Base-by-base conservation (phyloP, 2,329 filamentous ascomycete genomes). In the Grosmannia serpens region DNA sequence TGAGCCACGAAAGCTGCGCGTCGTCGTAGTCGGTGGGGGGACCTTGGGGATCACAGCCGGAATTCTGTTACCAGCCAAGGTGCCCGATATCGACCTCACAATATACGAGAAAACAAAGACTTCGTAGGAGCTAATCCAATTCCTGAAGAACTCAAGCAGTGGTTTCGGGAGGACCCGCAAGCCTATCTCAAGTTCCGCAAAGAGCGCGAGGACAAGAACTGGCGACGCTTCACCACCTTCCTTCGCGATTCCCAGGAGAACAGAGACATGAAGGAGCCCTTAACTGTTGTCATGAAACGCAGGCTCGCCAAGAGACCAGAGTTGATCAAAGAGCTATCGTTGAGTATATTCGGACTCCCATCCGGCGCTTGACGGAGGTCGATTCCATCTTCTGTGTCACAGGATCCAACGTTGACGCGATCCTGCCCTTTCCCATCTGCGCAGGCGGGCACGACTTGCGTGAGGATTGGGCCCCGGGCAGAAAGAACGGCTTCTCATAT, bases 91-190 rank as follows among this genome's bases (percentile, higher is more conserved):
- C 54, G 72, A 87, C 51, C 70, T 90, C 59, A 81, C 76, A 0
- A 83, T 88, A 44, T 82, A 82, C 56, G 85, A 88, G 66, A 88
- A 88, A 88, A 88, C 62, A 66, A 73, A 0, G 83, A 87, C 55
- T 77, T 87, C 66, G 84, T 86, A 72, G 64, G 82, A 33, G 10
- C 31, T 33, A 33, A 10, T 33, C 31, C 22, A 15, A 58, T 60
- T 10, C 29, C 49, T 1, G 58, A 58, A 11, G 53, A 35, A 4
- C 49, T 55, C 15, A n/a, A 33, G 17, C 3, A 33, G 17, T 13
- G 13, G 3, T 60, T 59, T 11, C 17, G 26, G 17, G 13, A 33
- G 4, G 53, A 61, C 41, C 53, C 58, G 1, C 24, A 6, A 1
- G 55, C 53, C 26, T 62, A 62, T 29, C 49, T 62, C 1, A 56